Conservation (phyloP, 805 yeast genomes). For the Barnettozyma wickerhamii region DNA sequence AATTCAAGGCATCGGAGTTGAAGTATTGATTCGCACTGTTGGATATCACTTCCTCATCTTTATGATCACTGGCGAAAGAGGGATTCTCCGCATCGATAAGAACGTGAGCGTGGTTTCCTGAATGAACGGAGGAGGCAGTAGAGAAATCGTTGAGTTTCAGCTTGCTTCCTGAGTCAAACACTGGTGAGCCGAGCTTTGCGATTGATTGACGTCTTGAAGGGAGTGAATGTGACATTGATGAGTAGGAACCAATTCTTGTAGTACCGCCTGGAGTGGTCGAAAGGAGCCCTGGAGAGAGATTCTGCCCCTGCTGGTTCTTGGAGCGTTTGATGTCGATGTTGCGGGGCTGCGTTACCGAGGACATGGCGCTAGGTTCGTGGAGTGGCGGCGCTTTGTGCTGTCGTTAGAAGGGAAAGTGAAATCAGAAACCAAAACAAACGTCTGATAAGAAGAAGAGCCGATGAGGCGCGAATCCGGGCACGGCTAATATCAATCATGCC, state of each 20-base stretch:
- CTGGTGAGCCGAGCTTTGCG: constrained; percentile 9
- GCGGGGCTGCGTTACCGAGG: constrained; percentile 1
- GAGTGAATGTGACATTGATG: background rate
- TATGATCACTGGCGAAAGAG: constrained; percentile 9
- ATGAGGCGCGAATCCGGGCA: no score
- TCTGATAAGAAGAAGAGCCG: background rate
- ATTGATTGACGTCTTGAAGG: constrained; percentile 12
- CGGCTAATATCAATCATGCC: no score
- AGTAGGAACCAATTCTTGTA: background rate
- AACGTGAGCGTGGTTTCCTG: constrained; percentile 3
- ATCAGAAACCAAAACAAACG: background rate
- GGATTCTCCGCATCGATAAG: constrained; percentile 14
- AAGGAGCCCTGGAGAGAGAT: background rate
- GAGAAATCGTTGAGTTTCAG: background rate
- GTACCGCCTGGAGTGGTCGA: background rate
- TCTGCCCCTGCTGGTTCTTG: background rate
- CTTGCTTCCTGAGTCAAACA: background rate
- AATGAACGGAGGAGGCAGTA: background rate
- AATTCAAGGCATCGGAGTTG: constrained; percentile 14
- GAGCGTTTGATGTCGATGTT: background rate
- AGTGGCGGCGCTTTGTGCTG: background rate
- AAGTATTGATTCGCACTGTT: constrained; percentile 10
- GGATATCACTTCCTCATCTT: constrained; percentile 7
- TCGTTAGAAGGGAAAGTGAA: background rate
- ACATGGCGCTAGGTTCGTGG: background rate